Base-by-base conservation (phyloP, 495 filamentous ascomycete species). In the Cenococcum geophilum region DNA sequence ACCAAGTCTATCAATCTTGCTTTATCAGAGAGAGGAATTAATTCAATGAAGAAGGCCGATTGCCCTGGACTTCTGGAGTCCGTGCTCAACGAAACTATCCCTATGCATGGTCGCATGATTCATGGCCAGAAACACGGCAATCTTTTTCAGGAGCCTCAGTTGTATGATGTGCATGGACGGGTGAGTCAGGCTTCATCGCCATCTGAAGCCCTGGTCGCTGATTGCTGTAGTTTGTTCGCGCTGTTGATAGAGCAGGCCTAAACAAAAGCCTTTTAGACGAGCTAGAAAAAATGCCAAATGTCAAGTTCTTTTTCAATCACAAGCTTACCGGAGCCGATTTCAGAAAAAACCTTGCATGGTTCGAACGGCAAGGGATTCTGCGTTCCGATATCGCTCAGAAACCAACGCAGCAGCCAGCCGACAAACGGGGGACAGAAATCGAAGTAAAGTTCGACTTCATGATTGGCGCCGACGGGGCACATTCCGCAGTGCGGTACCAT, bases 61-160 rank as follows among this genome's bases (percentile, higher is more conserved):
- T 79, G 81, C 18, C 70, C 79, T 5, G 79, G 81, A 11, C 79
- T 97, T 25, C 78, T 95, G 52, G 80, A 91, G 0, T 80, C 86
- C 68, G 81, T 97, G 22, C 77, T 92, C 47, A 73, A 72, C 16
- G 82, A 87, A 50, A 89, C 92, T 0, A 89, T 96, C 57, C 95
- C 95, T 5, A 96, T 99, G 89, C 76, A 86, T 61, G 92, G 92
- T 10, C 89, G 93, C n/a, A 97, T 97, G 93, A 93, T 99, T 55
- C 93, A 99, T 70, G 86, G 89, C 22, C 78, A 79, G 62, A 77
- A 78, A 27, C 73, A 80, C 34, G 88, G 87, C 22, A 72, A 84
- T 18, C 73, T 93, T 10, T 89, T 83, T 70, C 85, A 93, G 64
- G 83, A 88, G 59, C 74, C 88, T 20, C 93, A 99, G 72, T 80